phyloP scores from a whole-genome alignment of 2,329 filamentous ascomycete genomes.

The Proliferodiscus dingleyae region DNA sequence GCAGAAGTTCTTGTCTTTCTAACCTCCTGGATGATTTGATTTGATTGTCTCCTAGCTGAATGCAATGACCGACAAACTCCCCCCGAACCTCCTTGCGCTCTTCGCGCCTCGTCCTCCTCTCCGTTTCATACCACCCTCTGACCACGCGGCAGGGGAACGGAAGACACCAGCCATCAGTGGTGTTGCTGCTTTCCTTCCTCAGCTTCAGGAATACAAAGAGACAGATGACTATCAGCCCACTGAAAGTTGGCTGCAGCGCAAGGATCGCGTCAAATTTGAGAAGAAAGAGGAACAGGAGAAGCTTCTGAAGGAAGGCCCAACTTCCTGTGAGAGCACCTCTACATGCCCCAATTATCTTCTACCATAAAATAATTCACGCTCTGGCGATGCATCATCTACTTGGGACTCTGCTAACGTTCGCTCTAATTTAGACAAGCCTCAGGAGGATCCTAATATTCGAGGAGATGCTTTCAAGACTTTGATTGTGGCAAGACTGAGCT shows the following conservation, averaged over 20 bases:
- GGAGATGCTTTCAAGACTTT: slow-evolving; percentile 94
- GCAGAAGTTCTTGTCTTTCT: slow-evolving; percentile 8
- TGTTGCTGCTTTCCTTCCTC: slow-evolving; percentile 68
- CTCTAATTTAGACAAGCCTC: slow-evolving; percentile 65
- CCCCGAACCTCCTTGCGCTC: slow-evolving; percentile 84
- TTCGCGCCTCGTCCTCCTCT: slow-evolving; percentile 92
- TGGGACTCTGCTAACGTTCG: slow-evolving; percentile 19
- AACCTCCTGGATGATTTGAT: slow-evolving; percentile 9
- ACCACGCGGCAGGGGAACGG: slow-evolving; percentile 78
- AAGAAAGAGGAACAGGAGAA: slow-evolving; percentile 65
- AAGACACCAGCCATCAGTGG: slow-evolving; percentile 69
- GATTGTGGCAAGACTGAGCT: slow-evolving; percentile 85
- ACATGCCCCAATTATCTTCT: slow-evolving; percentile 25
- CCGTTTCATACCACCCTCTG: slow-evolving; percentile 79
- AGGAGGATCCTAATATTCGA: slow-evolving; percentile 79
- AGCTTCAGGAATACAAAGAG: slow-evolving; percentile 72
- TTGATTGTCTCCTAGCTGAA: not conserved
- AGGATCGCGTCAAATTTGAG: slow-evolving; percentile 78
- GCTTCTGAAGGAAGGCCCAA: slow-evolving; percentile 28
- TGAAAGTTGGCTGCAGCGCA: slow-evolving; percentile 87
- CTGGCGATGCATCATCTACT: slow-evolving; percentile 11
- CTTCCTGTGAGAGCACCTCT: slow-evolving; percentile 28
- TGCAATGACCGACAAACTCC: slow-evolving; percentile 92
- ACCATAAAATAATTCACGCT: slow-evolving; percentile 22
- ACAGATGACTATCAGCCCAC: slow-evolving; percentile 73